Percentiles rank a stretch among this genome's conserved stretches.
These are phyloP conservation scores for Boletellus dicymbophilus DNA, from an alignment of 1,284 basidiomycete species.

Conservation along the genomic window DNA sequence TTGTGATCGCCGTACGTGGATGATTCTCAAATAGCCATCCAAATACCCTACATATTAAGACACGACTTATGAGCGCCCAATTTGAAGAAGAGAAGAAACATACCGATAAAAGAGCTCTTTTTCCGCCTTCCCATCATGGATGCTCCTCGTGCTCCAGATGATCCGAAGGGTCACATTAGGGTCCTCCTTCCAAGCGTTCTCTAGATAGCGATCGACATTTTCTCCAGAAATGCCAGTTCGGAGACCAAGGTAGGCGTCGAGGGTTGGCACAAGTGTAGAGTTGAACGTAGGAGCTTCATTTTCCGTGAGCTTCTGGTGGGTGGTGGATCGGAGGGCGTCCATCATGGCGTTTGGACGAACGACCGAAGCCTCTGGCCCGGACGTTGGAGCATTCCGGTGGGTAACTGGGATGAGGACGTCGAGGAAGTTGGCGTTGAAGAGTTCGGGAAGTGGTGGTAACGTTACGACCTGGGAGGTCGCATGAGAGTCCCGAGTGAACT, in stretches of 20 bases:
- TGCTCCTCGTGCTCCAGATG: slow-evolving; percentile 63
- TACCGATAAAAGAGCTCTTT: slow-evolving; percentile 56
- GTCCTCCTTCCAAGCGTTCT: slow-evolving; percentile 54
- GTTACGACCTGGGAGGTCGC: slow-evolving; percentile 35
- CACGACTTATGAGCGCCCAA: neutral
- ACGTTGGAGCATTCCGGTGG: neutral
- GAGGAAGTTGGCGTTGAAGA: slow-evolving; percentile 51
- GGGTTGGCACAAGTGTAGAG: slow-evolving; percentile 47
- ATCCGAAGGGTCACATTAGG: slow-evolving; percentile 52
- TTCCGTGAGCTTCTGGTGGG: slow-evolving; percentile 44
- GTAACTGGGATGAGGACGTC: slow-evolving; percentile 46
- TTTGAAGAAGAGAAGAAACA: too few species aligned
- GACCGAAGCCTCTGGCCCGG: neutral
- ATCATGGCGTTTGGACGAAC: slow-evolving; percentile 49
- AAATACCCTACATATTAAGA: slow-evolving; percentile 51
- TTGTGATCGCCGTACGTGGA: slow-evolving; percentile 61
- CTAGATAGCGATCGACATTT: slow-evolving; percentile 37
- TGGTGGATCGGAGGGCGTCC: slow-evolving; percentile 44
- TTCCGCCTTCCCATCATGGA: slow-evolving; percentile 61
- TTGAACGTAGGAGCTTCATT: slow-evolving; percentile 48
- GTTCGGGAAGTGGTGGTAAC: slow-evolving; percentile 51
- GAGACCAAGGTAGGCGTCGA: slow-evolving; percentile 54
- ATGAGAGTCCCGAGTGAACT: neutral
- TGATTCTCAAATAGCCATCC: slow-evolving; percentile 67
- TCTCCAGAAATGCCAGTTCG: slow-evolving; percentile 22